Base-by-base conservation (phyloP, 441 rosid genomes). In the Daphne laureola region DNA sequence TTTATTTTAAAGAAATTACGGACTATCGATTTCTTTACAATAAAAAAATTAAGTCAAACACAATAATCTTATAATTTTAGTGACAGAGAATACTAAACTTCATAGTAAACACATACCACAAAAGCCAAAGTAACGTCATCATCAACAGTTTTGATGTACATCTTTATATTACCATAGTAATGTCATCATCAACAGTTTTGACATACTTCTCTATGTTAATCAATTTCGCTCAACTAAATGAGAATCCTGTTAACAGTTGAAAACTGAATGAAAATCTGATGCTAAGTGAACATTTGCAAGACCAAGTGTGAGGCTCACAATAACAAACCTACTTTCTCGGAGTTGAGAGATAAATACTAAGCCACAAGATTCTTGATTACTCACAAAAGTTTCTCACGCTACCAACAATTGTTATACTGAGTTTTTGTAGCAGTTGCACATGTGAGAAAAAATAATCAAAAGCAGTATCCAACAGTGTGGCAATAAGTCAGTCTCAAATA, bases 151-250 rank as follows among this genome's bases (percentile, higher is more conserved):
- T n/a, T n/a, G n/a, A n/a, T n/a, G n/a, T n/a, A n/a, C n/a, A n/a
- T n/a, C n/a, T n/a, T n/a, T n/a, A n/a, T n/a, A n/a, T n/a, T n/a
- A n/a, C n/a, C n/a, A n/a, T n/a, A n/a, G n/a, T n/a, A n/a, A n/a
- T n/a, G n/a, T n/a, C n/a, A 58, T 76, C 63, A 57, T 63, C 75
- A 63, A 76, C 21, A 25, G 86, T 17, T 43, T 71, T 58, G 54
- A 77, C 76, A 66, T 82, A 82, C 40, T 82, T 80, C 62, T 68
- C 73, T 78, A 84, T 77, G 45, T 78, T 71, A 15, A 84, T 73
- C 61, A 84, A 53, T 65, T 80, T 86, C 1, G 78, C 82, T 25
- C 88, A 82, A 61, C 97, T 90, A 66, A 62, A 64, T n/a, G 97
- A 90, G 67, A 90, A 78, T 11, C 95, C 95, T 90, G 79, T 53